A percentile compares a stretch with the other conserved stretches of the same genome.
phyloP scores from a whole-genome alignment of 345 rosid species.

The Salix suchowensis region DNA sequence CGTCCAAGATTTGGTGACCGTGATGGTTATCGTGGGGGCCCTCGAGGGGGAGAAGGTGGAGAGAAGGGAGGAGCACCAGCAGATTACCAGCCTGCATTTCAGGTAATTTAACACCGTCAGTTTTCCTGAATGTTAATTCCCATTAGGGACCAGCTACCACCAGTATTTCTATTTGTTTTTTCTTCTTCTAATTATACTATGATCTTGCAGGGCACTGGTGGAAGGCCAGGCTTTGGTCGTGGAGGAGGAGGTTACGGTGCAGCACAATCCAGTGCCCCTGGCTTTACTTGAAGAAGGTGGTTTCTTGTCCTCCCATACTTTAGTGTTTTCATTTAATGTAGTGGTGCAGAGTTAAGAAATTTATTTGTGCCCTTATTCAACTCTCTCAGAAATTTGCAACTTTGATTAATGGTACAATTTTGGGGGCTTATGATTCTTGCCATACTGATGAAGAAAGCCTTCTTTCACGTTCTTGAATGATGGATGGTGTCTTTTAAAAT shows the following conservation, averaged over 20 bases:
- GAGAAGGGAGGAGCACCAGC: slow-evolving; percentile 47
- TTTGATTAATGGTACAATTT: neutral
- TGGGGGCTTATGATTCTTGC: neutral
- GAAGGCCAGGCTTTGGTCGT: slow-evolving; percentile 74
- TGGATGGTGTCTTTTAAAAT: no score
- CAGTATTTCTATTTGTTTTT: neutral
- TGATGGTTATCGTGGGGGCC: slow-evolving; percentile 43
- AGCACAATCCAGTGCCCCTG: slow-evolving; percentile 46
- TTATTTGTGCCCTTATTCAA: neutral
- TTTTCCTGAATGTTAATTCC: neutral
- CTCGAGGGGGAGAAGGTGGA: slow-evolving; percentile 45
- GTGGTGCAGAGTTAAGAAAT: neutral
- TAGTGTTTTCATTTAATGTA: neutral
- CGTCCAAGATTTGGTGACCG: slow-evolving; percentile 48
- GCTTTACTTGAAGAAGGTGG: slow-evolving; percentile 41
- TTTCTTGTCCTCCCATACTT: neutral
- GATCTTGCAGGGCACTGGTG: slow-evolving; percentile 48
- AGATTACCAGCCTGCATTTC: slow-evolving; percentile 43
- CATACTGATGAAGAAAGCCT: neutral
- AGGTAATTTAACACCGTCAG: slow-evolving; percentile 21
- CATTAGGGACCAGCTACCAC: neutral
- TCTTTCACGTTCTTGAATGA: neutral
- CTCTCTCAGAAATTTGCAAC: neutral
- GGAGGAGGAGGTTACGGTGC: slow-evolving; percentile 61
- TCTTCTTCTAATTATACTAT: neutral